Evolutionary conservation across 2,329 filamentous ascomycete genomes (phyloP), one percentile per base, ranked within the genome.

Genomic region (Phialocephala sp.): DNA sequence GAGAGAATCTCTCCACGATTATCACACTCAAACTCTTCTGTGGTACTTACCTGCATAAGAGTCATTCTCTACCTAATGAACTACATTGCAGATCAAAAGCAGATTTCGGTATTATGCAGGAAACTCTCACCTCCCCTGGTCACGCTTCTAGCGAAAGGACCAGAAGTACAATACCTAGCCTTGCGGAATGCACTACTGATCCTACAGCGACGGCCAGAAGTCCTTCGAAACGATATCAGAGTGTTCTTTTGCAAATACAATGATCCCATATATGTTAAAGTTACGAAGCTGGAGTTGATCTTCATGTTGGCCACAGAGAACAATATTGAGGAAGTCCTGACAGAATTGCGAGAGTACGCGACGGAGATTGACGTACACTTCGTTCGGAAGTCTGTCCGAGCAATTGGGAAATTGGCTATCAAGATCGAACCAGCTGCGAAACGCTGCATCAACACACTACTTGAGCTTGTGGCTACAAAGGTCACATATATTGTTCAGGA

Each of bases 181-280:
- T 85, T 99, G 20, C 86, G 95, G 69, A 99, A 99, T 76, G 95
- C 95, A 0, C 85, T 99, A 1, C 84, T 99, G 15, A 99, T 99
- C 72, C 82, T 99, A 60, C 95, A 99, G 78, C 86, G 94, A 73
- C 86, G 94, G 63, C 95, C 95, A 0, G 95, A 98, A 75, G 94
- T 99, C 9, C 80, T 99, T 62, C 88, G 93, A 69, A 98, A 97
- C 79, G 95, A 99, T 78, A 98, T 99, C 68, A 89, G 95, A 56
- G 95, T 99, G 37, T 99, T 99, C 81, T 99, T 99, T 80, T 99
- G 95, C 88, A 99, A 99, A 84, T 99, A 99, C 80, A 99, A 99
- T 78, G 95, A 99, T 76, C 95, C 95, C 0, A 99, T 99, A 70
- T 99, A 98, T 77, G 95, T 99, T 80, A 99, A 99, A 79, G 95